phyloP scores from a whole-genome alignment of 106 monocot genomes.

The Platanthera zijinensis region DNA sequence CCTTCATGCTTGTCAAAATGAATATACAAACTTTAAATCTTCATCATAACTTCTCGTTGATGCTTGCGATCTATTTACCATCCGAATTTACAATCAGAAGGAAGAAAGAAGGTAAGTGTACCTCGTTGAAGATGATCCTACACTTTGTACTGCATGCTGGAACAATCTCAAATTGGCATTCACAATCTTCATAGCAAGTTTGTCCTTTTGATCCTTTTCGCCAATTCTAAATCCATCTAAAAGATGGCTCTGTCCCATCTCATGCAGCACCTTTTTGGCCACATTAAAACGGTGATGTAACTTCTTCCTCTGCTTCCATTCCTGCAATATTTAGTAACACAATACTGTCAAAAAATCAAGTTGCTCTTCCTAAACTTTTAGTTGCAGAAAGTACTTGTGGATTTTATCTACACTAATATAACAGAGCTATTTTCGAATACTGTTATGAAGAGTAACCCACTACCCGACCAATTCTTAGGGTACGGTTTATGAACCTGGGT shows the following conservation, averaged over 20 bases:
- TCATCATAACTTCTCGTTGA: background rate
- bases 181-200: slow-evolving; percentile 6
- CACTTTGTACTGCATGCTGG: slow-evolving; percentile 5
- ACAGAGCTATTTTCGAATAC: too few relatives aligned
- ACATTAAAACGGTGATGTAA: background rate
- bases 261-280: slow-evolving; percentile 5
- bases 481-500: too few relatives aligned
- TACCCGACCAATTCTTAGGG: too few relatives aligned
- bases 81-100: background rate
- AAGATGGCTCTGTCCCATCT: slow-evolving; percentile 9
- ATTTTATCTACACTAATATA: background rate
- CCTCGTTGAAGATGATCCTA: slow-evolving; percentile 3
- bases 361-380: background rate
- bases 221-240: slow-evolving; percentile 7
- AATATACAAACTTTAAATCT: background rate
- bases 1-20: background rate
- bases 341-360: background rate
- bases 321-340: slow-evolving; percentile 2
- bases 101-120: background rate
- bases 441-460: too few relatives aligned
- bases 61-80: background rate
- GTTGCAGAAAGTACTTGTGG: background rate
- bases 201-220: background rate
- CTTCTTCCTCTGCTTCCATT: slow-evolving; percentile 9
- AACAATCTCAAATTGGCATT: slow-evolving; percentile 2